phyloP scores from a whole-genome alignment of 2,329 filamentous ascomycete genomes.

The Aspergillus fumigatiaffinis region DNA sequence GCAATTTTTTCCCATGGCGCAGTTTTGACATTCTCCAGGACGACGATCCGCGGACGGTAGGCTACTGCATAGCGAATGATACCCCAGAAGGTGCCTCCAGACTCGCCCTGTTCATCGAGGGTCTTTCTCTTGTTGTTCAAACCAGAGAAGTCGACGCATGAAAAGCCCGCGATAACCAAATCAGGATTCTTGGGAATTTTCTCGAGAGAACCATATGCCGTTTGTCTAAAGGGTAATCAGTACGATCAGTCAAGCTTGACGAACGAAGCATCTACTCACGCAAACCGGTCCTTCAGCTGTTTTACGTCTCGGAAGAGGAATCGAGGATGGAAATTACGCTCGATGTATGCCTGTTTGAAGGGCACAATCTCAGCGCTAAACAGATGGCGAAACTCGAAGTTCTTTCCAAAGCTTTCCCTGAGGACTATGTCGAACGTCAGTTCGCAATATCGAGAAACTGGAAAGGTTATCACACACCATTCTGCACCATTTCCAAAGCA shows the following conservation, averaged over 20 bases:
- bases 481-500: constrained; percentile 56
- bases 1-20: constrained; percentile 58
- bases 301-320: constrained; percentile 58
- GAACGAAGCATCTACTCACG: constrained; percentile 38
- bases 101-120: constrained; percentile 57
- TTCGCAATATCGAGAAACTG: neutral
- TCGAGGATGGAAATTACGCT: constrained; percentile 53
- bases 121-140: constrained; percentile 58
- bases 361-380: constrained; percentile 63
- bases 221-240: constrained; percentile 48
- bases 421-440: constrained; percentile 22
- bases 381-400: constrained; percentile 50
- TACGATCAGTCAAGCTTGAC: neutral
- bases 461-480: constrained; percentile 31
- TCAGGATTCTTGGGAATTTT: constrained; percentile 57
- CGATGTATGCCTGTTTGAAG: constrained; percentile 62
- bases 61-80: constrained; percentile 55
- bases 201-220: constrained; percentile 60
- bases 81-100: constrained; percentile 60
- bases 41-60: constrained; percentile 58
- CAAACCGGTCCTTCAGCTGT: constrained; percentile 49
- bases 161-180: constrained; percentile 67
- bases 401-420: constrained; percentile 25
- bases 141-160: constrained; percentile 70
- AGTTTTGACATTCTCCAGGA: constrained; percentile 66